Base-by-base conservation (phyloP, 2,329 filamentous ascomycete genomes). In the Ceratocystis diversiconidia region DNA sequence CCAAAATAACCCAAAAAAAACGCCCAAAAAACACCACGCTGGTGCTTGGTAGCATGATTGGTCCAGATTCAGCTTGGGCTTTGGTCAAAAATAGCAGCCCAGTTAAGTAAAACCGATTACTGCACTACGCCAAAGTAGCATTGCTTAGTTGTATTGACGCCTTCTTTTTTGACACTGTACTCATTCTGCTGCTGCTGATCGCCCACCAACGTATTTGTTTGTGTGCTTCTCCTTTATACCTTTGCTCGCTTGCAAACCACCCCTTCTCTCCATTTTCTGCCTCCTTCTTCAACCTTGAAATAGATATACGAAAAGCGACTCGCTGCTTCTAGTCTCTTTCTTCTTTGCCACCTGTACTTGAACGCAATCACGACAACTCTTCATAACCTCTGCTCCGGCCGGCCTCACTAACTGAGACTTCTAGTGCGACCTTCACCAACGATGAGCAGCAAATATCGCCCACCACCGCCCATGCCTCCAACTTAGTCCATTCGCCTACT, bases 401-500 rank as follows among this genome's bases (percentile, higher is more conserved):
- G n/a, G 28, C 25, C 32, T 59, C 17, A 19, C 55, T 59, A 8
- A 46, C 44, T 62, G 57, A 46, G 36, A 65, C 41, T 46, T 59
- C 4, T 63, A 69, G 66, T 52, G 63, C 67, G 75, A 73, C 74
- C 76, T 66, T 64, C 61, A 69, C 68, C 70, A 72, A 74, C 69
- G 76, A 76, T 71, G 76, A 77, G 65, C 70, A 71, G 69, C 79
- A 80, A 70, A 73, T 80, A 70, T 83, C 81, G 68, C 80, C 80
- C 61, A 74, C 76, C 67, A 78, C 79, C 44, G 77, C 77, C 65
- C 75, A 75, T 48, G 73, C 75, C 69, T 75, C 75, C 68, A 77
- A 77, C 72, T 72, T 75, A 70, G 74, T 75, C 68, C 72, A 79
- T 70, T 77, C 76, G 63, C 73, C 77, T 25, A 69, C 25, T 5